Conservation (phyloP, 139 green algal genomes). For the Pseudopediastrum boryanum region DNA sequence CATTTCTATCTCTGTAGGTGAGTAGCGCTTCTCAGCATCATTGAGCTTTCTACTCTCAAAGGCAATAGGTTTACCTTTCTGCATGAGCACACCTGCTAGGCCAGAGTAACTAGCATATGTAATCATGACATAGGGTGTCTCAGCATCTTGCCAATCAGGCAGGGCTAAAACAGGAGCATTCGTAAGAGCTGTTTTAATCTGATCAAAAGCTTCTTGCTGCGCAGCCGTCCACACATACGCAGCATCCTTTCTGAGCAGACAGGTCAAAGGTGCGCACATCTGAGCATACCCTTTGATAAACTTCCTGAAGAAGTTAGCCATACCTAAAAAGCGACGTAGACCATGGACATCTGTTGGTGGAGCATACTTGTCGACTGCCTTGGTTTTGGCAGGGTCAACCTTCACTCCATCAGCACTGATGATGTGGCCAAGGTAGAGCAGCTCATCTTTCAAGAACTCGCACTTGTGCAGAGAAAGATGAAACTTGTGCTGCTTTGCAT, state of each 20-base stretch:
- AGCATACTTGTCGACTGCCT: slow-evolving; percentile 47
- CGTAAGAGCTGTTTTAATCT: slow-evolving; percentile 28
- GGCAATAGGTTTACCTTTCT: not conserved
- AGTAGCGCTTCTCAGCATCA: not conserved
- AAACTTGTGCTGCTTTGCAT: no score
- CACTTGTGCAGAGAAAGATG: no score
- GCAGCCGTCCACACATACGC: slow-evolving; percentile 23
- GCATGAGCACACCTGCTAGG: slow-evolving; percentile 1
- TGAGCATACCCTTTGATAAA: slow-evolving; percentile 51
- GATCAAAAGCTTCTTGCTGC: slow-evolving; percentile 28
- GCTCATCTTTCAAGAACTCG: no score
- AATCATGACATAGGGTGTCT: slow-evolving; percentile 1
- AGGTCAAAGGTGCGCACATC: slow-evolving; percentile 46
- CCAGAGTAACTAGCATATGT: not conserved
- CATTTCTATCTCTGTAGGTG: slow-evolving; percentile 19
- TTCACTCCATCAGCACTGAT: no score
- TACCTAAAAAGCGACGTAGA: slow-evolving; percentile 56
- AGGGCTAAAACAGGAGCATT: slow-evolving; percentile 32
- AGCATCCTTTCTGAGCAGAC: slow-evolving; percentile 35
- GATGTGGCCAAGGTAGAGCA: no score
- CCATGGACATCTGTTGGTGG: slow-evolving; percentile 36
- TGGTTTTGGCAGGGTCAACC: slow-evolving; percentile 47
- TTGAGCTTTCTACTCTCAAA: slow-evolving; percentile 14
- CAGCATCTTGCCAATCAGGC: slow-evolving; percentile 24
- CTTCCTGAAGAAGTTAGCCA: slow-evolving; percentile 56